Conservation (phyloP, 169 alveolate genomes). For the Plasmodium gaboni region DNA sequence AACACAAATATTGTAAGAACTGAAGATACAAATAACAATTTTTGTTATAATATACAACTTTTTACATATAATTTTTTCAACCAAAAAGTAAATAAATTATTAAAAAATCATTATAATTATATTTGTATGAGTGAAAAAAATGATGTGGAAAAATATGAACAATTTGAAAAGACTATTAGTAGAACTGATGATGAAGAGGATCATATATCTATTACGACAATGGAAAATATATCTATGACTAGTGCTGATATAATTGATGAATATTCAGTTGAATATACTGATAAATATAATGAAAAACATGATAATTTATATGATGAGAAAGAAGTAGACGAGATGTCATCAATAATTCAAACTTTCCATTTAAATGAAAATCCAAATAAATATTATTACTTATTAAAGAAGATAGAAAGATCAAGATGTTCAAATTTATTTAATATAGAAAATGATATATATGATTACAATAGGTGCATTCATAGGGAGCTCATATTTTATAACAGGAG, state of each 20-base stretch:
- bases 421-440: constrained; percentile 28
- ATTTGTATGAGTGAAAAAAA: no score
- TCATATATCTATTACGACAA: neutral
- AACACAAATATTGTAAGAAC: constrained; percentile 1
- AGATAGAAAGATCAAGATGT: constrained; percentile 54
- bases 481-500: constrained; percentile 68
- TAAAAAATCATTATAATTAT: constrained; percentile 13
- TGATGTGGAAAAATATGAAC: neutral
- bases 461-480: constrained; percentile 24
- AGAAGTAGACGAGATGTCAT: no score
- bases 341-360: no score
- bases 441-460: constrained; percentile 1
- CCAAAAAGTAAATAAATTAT: constrained; percentile 33
- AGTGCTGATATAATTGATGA: no score
- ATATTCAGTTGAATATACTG: no score
- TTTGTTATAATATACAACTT: constrained; percentile 47
- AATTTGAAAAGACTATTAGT: constrained; percentile 9
- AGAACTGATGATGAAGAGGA: neutral
- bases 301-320: no score
- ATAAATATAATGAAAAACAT: no score
- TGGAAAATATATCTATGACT: no score
- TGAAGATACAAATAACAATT: neutral
- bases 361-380: constrained; percentile 15
- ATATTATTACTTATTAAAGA: constrained; percentile 25
- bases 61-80: constrained; percentile 41